Evolutionary conservation across 2,329 filamentous ascomycete species (phyloP).

Genomic region (Colletotrichum spaethianum): DNA sequence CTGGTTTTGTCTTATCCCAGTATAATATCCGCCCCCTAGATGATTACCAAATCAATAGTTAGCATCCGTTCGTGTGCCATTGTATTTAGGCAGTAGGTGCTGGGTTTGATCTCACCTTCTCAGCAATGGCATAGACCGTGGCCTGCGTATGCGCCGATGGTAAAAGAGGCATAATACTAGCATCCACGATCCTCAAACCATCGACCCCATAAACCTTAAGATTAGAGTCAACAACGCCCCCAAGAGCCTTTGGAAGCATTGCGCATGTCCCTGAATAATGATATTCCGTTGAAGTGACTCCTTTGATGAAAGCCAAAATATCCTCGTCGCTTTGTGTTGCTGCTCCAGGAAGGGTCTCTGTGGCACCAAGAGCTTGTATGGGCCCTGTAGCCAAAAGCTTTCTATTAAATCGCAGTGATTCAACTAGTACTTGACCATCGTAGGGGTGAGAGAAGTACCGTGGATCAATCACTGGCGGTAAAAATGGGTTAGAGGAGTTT

Average conservation of each 20-base stretch:
- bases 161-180: slow-evolving; percentile 42
- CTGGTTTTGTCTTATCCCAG: no score
- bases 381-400: slow-evolving; percentile 17
- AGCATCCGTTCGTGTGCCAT: neutral
- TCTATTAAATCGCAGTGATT: slow-evolving; percentile 39
- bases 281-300: slow-evolving; percentile 15
- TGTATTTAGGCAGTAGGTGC: rapidly evolving
- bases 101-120: slow-evolving; percentile 25
- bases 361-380: slow-evolving; percentile 14
- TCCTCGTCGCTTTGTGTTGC: slow-evolving; percentile 35
- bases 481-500: slow-evolving; percentile 50
- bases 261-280: slow-evolving; percentile 48
- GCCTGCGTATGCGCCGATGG: slow-evolving; percentile 41
- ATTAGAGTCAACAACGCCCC: slow-evolving; percentile 47
- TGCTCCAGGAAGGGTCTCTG: slow-evolving; percentile 43
- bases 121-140: slow-evolving; percentile 41
- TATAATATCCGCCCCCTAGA: neutral
- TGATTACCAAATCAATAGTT: neutral
- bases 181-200: slow-evolving; percentile 42
- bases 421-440: slow-evolving; percentile 27
- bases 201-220: slow-evolving; percentile 47
- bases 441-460: slow-evolving; percentile 31
- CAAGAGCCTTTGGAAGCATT: slow-evolving; percentile 46
- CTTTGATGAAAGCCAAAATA: slow-evolving; percentile 7
- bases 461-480: slow-evolving; percentile 35